phyloP scores from a whole-genome alignment of 345 rosid species.

The Carallia brachiata region DNA sequence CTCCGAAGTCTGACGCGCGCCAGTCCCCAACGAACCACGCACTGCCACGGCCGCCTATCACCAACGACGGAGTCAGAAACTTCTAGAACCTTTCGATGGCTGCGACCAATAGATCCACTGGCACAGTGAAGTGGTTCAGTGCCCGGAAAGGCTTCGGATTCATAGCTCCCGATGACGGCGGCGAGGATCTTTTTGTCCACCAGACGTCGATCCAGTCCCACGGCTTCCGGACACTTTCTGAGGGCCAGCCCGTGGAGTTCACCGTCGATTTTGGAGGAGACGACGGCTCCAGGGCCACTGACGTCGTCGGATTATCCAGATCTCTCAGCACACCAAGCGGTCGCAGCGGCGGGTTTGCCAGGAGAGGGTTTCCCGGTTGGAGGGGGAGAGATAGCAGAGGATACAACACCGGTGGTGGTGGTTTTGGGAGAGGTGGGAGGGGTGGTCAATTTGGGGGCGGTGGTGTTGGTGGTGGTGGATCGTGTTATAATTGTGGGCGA shows the following conservation, averaged over 20 bases:
- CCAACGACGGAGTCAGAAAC: background rate
- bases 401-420: conserved; percentile 23
- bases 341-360: conserved; percentile 17
- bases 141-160: conserved; percentile 74
- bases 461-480: conserved; percentile 35
- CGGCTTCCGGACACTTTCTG: conserved; percentile 64
- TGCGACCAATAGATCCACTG: conserved; percentile 43
- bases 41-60: no score
- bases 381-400: conserved; percentile 21
- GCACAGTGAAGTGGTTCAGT: conserved; percentile 74
- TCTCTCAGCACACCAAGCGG: conserved; percentile 25
- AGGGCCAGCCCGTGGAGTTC: conserved; percentile 57
- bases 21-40: no score
- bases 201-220: conserved; percentile 64
- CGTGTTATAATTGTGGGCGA: conserved; percentile 61
- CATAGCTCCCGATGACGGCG: conserved; percentile 57
- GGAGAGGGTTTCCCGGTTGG: conserved; percentile 22
- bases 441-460: conserved; percentile 28
- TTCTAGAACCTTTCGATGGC: conserved; percentile 40
- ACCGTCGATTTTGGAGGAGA: conserved; percentile 48
- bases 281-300: conserved; percentile 52
- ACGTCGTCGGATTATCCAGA: conserved; percentile 31
- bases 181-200: conserved; percentile 67
- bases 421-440: conserved; percentile 25
- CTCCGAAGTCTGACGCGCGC: no score